Percentiles rank a stretch among this genome's conserved stretches.
These are phyloP conservation scores for Escovopsis weberi DNA, from an alignment of 2,329 filamentous ascomycete genomes.

Conservation along the genomic window DNA sequence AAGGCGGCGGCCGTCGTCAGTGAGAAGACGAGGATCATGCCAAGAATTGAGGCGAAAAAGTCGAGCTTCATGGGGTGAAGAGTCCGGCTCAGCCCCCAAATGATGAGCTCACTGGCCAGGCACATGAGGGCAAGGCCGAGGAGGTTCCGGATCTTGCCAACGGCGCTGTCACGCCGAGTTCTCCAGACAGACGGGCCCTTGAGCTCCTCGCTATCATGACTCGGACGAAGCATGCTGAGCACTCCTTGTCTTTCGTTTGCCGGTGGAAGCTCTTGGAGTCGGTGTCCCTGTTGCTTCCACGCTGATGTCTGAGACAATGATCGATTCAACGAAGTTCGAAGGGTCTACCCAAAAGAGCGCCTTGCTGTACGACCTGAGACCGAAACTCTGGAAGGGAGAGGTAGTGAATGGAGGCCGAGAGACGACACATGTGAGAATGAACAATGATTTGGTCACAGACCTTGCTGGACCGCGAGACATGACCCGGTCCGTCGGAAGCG, in stretches of 20 bases:
- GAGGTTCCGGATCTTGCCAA: slow-evolving; percentile 10
- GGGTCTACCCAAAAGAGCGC: not conserved
- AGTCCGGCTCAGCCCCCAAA: slow-evolving; percentile 26
- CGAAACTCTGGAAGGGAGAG: not conserved
- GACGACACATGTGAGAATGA: not conserved
- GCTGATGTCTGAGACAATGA: slow-evolving; percentile 14
- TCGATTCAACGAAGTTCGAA: not conserved
- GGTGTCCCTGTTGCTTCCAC: slow-evolving; percentile 1
- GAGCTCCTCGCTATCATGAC: too few species aligned
- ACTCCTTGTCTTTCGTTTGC: not conserved
- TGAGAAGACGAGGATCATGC: slow-evolving; percentile 28
- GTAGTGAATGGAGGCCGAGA: slow-evolving; percentile 2
- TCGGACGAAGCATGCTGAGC: not conserved
- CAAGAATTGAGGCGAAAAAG: slow-evolving; percentile 33
- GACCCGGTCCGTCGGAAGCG: too few species aligned
- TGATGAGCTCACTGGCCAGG: slow-evolving; percentile 28
- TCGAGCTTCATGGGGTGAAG: slow-evolving; percentile 20
- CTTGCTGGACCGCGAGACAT: not conserved
- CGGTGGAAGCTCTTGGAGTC: not conserved
- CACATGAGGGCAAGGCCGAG: slow-evolving; percentile 23
- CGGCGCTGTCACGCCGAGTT: slow-evolving; percentile 4
- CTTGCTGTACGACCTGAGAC: slow-evolving; percentile 2
- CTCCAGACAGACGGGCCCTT: slow-evolving; percentile 5
- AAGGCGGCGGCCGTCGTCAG: slow-evolving; percentile 17
- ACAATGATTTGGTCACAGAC: not conserved